Evolutionary conservation across 2,329 filamentous ascomycete genomes (phyloP).

Genomic region (Calcarisporium arbuscula): DNA sequence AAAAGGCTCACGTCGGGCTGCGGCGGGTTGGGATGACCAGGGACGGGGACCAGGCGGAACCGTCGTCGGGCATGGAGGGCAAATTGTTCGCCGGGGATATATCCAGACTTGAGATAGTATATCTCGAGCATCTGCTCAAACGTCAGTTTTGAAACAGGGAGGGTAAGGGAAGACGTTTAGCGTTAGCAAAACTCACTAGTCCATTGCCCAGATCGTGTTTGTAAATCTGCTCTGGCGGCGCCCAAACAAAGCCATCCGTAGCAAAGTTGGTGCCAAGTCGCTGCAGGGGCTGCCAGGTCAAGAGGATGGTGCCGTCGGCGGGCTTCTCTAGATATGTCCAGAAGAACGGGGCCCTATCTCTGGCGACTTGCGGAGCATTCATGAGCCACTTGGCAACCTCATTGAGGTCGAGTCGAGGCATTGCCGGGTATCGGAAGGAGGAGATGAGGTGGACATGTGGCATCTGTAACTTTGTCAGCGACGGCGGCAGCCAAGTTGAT

Average conservation of each 20-base stretch:
- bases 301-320: constrained; percentile 70
- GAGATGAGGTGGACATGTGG: constrained; percentile 88
- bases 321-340: constrained; percentile 89
- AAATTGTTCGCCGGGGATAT: constrained; percentile 65
- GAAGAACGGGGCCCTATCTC: constrained; percentile 78
- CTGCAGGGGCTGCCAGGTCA: constrained; percentile 82
- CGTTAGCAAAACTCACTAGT: constrained; percentile 36
- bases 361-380: constrained; percentile 76
- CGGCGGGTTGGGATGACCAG: constrained; percentile 62
- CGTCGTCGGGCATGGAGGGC: constrained; percentile 75
- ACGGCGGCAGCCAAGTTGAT: constrained; percentile 4
- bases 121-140: constrained; percentile 72
- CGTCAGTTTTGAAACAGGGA: constrained; percentile 9
- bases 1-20: constrained; percentile 76
- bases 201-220: constrained; percentile 64
- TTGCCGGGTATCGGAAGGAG: constrained; percentile 69
- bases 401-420: constrained; percentile 63
- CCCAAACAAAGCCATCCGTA: constrained; percentile 91
- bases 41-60: constrained; percentile 74
- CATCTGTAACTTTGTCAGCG: constrained; percentile 46
- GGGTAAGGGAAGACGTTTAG: neutral
- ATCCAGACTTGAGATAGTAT: constrained; percentile 75
- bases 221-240: constrained; percentile 70
- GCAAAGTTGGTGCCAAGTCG: constrained; percentile 68
- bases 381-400: constrained; percentile 80